Conservation (phyloP, 306 rosid genomes). For the Hippophae rhamnoides region DNA sequence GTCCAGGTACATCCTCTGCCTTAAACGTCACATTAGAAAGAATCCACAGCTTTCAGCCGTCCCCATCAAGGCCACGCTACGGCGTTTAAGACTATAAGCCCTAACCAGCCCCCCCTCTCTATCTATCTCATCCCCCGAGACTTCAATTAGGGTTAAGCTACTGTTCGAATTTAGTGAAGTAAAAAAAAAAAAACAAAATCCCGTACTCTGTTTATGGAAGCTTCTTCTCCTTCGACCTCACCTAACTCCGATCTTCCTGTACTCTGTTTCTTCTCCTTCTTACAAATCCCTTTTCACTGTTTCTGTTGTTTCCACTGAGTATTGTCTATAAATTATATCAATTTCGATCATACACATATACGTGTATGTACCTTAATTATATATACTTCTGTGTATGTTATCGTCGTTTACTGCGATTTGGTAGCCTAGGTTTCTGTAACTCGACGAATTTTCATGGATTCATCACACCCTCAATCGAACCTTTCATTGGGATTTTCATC, state of each 20-base stretch:
- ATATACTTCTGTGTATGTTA: neutral
- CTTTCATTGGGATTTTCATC: slow-evolving; percentile 55
- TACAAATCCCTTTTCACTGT: neutral
- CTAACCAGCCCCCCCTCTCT: no score
- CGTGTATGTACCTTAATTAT: neutral
- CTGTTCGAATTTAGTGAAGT: no score
- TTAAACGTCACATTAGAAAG: no score
- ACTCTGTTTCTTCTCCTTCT: slow-evolving; percentile 6
- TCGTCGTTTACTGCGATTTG: neutral
- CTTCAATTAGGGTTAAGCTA: no score
- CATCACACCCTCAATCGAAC: slow-evolving; percentile 49
- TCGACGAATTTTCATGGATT: slow-evolving; percentile 34
- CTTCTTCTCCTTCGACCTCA: neutral
- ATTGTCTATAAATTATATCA: neutral
- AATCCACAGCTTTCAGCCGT: no score
- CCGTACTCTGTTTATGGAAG: slow-evolving; percentile 17
- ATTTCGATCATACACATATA: neutral
- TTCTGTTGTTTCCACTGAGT: slow-evolving; percentile 7
- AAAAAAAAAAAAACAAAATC: no score
- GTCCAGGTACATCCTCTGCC: no score
- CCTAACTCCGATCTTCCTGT: slow-evolving; percentile 1
- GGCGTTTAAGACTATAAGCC: no score
- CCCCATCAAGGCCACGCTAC: no score
- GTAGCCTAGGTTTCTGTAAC: neutral
- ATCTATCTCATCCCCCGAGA: no score